phyloP scores from a whole-genome alignment of 495 filamentous ascomycete genomes.

The Neurospora sp. region DNA sequence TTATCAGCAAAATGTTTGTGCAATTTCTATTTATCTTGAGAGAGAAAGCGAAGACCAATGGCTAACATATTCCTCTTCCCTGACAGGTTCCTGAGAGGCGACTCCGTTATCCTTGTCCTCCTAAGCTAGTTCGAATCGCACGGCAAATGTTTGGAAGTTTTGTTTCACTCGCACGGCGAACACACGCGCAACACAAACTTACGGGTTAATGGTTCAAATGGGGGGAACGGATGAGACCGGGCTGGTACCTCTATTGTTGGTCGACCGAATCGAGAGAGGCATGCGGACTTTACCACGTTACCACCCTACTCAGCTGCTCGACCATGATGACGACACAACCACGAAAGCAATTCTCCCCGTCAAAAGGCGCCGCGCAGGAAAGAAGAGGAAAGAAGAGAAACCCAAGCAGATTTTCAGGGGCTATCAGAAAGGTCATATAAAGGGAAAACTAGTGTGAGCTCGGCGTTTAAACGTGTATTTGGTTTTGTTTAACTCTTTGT shows the following conservation, averaged over 20 bases:
- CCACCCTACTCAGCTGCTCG: neutral
- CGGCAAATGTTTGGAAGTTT: neutral
- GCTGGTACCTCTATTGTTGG: neutral
- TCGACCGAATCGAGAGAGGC: neutral
- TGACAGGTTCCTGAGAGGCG: constrained; percentile 80
- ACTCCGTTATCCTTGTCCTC: constrained; percentile 87
- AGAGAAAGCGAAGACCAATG: neutral
- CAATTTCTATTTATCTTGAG: neutral
- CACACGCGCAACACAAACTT: neutral
- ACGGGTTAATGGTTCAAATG: neutral
- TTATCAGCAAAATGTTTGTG: constrained; percentile 94
- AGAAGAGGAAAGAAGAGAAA: neutral
- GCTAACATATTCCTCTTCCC: constrained; percentile 9
- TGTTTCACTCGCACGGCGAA: neutral
- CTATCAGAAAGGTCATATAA: neutral
- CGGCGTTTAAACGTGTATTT: neutral
- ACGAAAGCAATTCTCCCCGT: neutral
- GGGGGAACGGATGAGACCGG: neutral
- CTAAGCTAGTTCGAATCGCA: constrained; percentile 48
- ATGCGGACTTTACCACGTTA: neutral
- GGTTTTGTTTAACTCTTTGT: neutral
- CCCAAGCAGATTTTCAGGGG: neutral
- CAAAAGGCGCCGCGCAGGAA: neutral
- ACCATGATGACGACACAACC: neutral
- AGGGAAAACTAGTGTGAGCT: neutral